Evolutionary conservation across 768 basidiomycete genomes (phyloP).

Genomic region (Neoboletus magnificus): DNA sequence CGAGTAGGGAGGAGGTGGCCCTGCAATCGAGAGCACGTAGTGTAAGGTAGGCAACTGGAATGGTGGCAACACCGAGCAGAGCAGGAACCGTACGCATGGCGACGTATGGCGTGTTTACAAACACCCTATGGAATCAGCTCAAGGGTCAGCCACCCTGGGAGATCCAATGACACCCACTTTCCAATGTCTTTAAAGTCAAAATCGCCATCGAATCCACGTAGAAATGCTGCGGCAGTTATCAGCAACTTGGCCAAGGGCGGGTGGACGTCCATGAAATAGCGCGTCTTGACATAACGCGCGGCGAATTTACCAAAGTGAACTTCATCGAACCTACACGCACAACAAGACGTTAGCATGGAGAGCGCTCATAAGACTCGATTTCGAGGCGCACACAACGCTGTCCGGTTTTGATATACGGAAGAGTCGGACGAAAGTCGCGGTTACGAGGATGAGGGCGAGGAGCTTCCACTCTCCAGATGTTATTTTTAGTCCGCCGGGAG

Average conservation of each 20-base stretch:
- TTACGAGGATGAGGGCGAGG: conserved; percentile 56
- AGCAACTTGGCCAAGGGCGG: conserved; percentile 95
- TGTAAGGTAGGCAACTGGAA: conserved; percentile 91
- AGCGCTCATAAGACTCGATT: background rate
- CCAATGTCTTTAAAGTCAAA: conserved; percentile 99
- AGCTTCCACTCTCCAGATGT: conserved; percentile 76
- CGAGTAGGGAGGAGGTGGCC: conserved; percentile 88
- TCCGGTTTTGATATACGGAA: conserved; percentile 82
- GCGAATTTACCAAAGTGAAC: conserved; percentile 99
- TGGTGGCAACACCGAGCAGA: conserved; percentile 79
- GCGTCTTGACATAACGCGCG: conserved; percentile 86
- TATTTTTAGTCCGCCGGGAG: conserved; percentile 62
- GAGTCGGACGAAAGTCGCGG: conserved; percentile 80
- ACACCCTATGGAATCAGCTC: conserved; percentile 50
- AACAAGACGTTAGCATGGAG: background rate
- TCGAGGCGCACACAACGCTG: conserved; percentile 80
- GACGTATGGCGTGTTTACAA: conserved; percentile 88
- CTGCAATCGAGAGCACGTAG: conserved; percentile 90
- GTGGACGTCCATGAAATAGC: conserved; percentile 93
- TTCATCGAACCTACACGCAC: conserved; percentile 78
- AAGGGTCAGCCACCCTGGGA: background rate
- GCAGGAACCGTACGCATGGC: conserved; percentile 98
- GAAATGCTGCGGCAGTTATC: conserved; percentile 85
- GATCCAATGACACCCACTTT: conserved; percentile 57
- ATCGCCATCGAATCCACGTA: conserved; percentile 85